Evolutionary conservation across 2,329 filamentous ascomycete species (phyloP), one percentile per base, ranked within the genome.

Genomic region (Colletotrichum siamense): DNA sequence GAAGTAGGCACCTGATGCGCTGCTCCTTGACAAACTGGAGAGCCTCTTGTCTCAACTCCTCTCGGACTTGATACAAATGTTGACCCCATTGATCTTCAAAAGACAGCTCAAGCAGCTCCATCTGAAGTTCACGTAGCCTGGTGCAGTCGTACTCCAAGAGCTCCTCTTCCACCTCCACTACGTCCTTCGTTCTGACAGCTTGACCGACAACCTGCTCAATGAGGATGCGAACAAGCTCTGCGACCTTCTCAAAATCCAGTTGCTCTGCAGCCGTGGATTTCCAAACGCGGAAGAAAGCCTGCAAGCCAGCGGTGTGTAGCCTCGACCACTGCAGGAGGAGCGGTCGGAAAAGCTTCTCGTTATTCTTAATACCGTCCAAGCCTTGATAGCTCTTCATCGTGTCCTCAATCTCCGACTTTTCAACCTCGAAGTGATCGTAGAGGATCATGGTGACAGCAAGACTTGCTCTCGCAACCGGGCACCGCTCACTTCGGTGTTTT

Each of bases 21-120:
- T 99, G 97, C 86, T 99, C 97, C 85, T 98, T 98, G 85, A 99
- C 95, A 82, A 99, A 99, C 81, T 98, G 95, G 70, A 98, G 87
- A 13, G 96, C 96, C 84, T 99, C 97, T 81, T 96, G 93, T 79
- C 95, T 94, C 61, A 99, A 89, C 83, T 98, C 95, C 71, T 98
- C 95, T 39, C 96, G 94, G n/a, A 98, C 95, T 85, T 97, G 95
- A 78, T 92, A 92, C 32, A 99, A 89, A 85, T 99, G 96, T 77
- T 95, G 92, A 15, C 96, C 96, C 97, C 97, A 99, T 65, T 95
- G 95, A 82, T 98, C 95, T 83, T 99, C 96, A 82, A 99, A 99
- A 0, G 95, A 95, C 78, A 97, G 88, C 82, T 98, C 95, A 6
- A 99, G 88, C 13, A 98, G 89, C 79, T 98, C 95, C 96, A 99